phyloP scores from a whole-genome alignment of 2,329 filamentous ascomycete species.

The Aspergillus awamori region DNA sequence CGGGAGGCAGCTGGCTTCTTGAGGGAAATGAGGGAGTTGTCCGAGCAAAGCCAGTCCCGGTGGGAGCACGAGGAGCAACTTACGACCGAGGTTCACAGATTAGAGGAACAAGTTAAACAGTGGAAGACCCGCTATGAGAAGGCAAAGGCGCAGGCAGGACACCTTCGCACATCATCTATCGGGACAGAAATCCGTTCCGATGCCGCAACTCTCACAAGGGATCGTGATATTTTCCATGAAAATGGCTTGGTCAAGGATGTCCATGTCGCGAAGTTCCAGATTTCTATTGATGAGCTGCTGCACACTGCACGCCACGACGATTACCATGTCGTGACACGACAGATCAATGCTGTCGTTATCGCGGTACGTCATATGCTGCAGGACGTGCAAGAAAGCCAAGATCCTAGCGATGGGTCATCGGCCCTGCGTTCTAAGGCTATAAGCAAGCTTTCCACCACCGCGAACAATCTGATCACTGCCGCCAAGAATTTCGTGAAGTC shows the following conservation, averaged over 20 bases:
- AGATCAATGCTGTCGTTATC: conserved; percentile 83
- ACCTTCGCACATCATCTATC: conserved; percentile 76
- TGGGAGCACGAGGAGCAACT: conserved; percentile 82
- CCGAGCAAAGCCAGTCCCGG: conserved; percentile 74
- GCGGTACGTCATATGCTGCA: conserved; percentile 82
- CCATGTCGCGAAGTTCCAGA: conserved; percentile 92
- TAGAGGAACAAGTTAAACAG: conserved; percentile 81
- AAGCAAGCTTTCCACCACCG: conserved; percentile 82
- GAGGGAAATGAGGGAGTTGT: conserved; percentile 84
- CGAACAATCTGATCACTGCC: conserved; percentile 93
- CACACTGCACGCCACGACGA: conserved; percentile 74
- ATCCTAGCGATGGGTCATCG: conserved; percentile 57
- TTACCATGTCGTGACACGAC: conserved; percentile 74
- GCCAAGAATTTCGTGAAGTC: conserved; percentile 87
- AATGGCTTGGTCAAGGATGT: conserved; percentile 85
- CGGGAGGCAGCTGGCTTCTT: conserved; percentile 81
- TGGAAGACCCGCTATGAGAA: conserved; percentile 91
- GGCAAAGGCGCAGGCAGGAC: conserved; percentile 83
- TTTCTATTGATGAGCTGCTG: conserved; percentile 88
- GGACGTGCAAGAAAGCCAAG: conserved; percentile 67
- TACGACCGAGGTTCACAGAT: conserved; percentile 69
- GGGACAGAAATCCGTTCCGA: conserved; percentile 59
- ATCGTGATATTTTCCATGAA: conserved; percentile 71
- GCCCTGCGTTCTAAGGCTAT: conserved; percentile 72
- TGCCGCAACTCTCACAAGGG: conserved; percentile 59